A percentile compares a stretch with the other conserved stretches of the same genome.
Evolutionary conservation across 495 filamentous ascomycete genomes (phyloP).

Genomic region (Penicillium atrosanguineum): DNA sequence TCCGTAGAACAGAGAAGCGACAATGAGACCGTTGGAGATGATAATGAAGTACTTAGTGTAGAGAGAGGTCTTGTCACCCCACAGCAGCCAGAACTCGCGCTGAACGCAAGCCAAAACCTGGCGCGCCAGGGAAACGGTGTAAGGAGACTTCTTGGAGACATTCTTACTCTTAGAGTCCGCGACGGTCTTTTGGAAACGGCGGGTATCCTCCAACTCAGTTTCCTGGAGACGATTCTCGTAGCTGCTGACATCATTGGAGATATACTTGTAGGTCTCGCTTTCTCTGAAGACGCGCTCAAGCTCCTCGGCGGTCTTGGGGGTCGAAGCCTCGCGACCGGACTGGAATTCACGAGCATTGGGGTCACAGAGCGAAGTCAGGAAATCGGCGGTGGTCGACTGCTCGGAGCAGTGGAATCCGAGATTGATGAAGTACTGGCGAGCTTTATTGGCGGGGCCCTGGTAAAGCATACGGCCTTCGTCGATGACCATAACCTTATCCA

Average conservation of each 20-base stretch:
- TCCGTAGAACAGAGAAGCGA: slow-evolving; percentile 70
- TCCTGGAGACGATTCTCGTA: slow-evolving; percentile 62
- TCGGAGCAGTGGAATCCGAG: slow-evolving; percentile 67
- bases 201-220: slow-evolving; percentile 61
- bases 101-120: slow-evolving; percentile 69
- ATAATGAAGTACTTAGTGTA: slow-evolving; percentile 80
- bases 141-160: slow-evolving; percentile 65
- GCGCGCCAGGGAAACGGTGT: slow-evolving; percentile 66
- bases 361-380: slow-evolving; percentile 77
- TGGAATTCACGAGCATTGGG: slow-evolving; percentile 65
- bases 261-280: slow-evolving; percentile 50
- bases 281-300: slow-evolving; percentile 59
- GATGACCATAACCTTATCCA: slow-evolving; percentile 74
- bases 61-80: slow-evolving; percentile 69
- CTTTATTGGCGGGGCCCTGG: slow-evolving; percentile 59
- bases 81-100: slow-evolving; percentile 74
- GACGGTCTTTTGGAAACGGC: slow-evolving; percentile 67
- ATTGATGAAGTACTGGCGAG: slow-evolving; percentile 65
- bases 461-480: slow-evolving; percentile 65
- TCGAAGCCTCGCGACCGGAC: slow-evolving; percentile 59
- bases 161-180: slow-evolving; percentile 63
- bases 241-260: slow-evolving; percentile 52
- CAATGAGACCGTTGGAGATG: slow-evolving; percentile 69
- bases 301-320: slow-evolving; percentile 61
- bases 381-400: slow-evolving; percentile 69